Base-by-base conservation (phyloP, 371 early-diverging fungal genomes). In the Funneliformis caledonium region DNA sequence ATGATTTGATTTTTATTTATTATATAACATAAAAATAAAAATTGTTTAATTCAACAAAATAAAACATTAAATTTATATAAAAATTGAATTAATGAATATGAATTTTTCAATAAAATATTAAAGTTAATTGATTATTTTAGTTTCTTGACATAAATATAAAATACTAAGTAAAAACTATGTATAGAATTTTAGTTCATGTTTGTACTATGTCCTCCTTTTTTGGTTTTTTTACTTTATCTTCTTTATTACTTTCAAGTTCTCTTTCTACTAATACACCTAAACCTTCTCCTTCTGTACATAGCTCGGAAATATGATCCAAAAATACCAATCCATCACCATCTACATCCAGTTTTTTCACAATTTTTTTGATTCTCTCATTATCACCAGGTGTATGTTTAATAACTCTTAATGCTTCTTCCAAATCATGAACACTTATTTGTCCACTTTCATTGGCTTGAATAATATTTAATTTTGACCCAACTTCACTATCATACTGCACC, bases 321-420 rank as follows among this genome's bases (percentile, higher is more conserved):
- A 87, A 76, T 14, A 87, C 85, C 48, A 86, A 82, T 22, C 87
- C 87, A 67, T 87, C 93, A 48, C 88, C 87, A 78, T 93, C 92
- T 10, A 84, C 83, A 81, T 93, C 93, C 68, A 93, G 83, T 81
- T 89, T 85, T 83, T 89, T 87, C 43, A 93, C 91, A 82, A 93
- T 91, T 80, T 86, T 86, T 82, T 88, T 88, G 84, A 93, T 92
- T 19, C 88, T 84, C 14, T 89, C 90, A 60, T 89, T 91, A 67
- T 90, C 90, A 45, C 79, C 79, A 8, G 92, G 92, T 10, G 90
- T 86, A 74, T 91, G 90, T 73, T 87, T 84, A 79, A 92, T 90
- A 68, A 91, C 85, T 76, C 86, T 84, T n/a, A 93, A 83, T 3
- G 90, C 91, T 33, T 88, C 86, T 76, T 92, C 92, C 16, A 93